A percentile compares a stretch with the other conserved stretches of the same genome.
Evolutionary conservation across 2,329 filamentous ascomycete genomes (phyloP).

Genomic region (Fusarium verrucosum): DNA sequence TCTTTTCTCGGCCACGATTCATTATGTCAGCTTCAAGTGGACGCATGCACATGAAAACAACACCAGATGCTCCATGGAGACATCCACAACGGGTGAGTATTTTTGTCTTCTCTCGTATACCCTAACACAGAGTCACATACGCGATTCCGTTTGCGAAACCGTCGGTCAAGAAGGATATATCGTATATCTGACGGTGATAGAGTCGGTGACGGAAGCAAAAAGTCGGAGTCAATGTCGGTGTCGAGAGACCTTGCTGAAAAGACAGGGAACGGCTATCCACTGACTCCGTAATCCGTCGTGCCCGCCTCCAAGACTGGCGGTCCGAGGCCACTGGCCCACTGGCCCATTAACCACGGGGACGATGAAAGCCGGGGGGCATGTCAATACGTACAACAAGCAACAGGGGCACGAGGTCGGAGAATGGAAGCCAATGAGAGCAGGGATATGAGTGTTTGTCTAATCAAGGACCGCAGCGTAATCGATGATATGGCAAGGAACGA

Average conservation of each 20-base stretch:
- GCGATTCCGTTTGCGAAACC: conserved; percentile 33
- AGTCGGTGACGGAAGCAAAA: conserved; percentile 40
- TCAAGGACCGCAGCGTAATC: conserved; percentile 18
- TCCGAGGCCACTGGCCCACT: conserved; percentile 32
- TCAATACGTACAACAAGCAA: conserved; percentile 18
- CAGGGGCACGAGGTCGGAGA: conserved; percentile 20
- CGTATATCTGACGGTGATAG: conserved; percentile 32
- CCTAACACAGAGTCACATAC: conserved; percentile 34
- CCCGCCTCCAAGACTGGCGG: conserved; percentile 35
- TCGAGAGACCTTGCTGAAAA: conserved; percentile 32
- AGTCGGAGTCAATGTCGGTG: conserved; percentile 43
- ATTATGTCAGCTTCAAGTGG: conserved; percentile 29
- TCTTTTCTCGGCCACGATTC: conserved; percentile 18
- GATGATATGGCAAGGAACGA: conserved; percentile 21
- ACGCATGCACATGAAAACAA: conserved; percentile 5
- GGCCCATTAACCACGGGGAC: conserved; percentile 25
- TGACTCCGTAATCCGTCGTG: conserved; percentile 30
- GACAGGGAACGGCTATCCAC: conserved; percentile 39
- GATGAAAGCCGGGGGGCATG: conserved; percentile 26
- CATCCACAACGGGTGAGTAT: conserved; percentile 12
- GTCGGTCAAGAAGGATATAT: conserved; percentile 39
- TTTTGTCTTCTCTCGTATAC: conserved; percentile 35
- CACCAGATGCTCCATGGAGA: conserved; percentile 22
- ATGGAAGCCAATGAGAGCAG: conserved; percentile 22
- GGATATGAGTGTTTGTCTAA: conserved; percentile 13